These are phyloP conservation scores for Taxawa tesnikishii DNA, from an alignment of 2,329 filamentous ascomycete genomes.

Conservation along the genomic window DNA sequence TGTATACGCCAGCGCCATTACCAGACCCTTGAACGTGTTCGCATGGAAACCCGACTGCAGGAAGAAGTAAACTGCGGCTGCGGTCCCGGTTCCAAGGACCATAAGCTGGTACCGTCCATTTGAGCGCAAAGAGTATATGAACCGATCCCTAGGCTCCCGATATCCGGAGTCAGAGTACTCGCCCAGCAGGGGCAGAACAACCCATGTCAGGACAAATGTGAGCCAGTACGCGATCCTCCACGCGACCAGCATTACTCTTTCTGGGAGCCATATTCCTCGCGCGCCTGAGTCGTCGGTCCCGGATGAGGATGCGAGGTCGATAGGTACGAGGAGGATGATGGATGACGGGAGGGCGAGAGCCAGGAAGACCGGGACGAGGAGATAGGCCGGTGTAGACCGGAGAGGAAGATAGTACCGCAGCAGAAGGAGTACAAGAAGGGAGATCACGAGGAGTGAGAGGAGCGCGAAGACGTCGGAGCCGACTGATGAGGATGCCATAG, in stretches of 20 bases:
- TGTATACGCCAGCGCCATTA: constrained; percentile 91
- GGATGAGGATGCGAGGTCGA: constrained; percentile 83
- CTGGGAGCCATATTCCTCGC: constrained; percentile 78
- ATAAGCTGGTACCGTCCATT: constrained; percentile 86
- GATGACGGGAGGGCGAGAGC: constrained; percentile 86
- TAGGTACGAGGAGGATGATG: constrained; percentile 83
- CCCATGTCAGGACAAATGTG: constrained; percentile 89
- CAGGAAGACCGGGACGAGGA: constrained; percentile 86
- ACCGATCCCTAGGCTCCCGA: constrained; percentile 66
- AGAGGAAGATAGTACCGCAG: constrained; percentile 84
- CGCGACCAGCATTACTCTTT: constrained; percentile 65
- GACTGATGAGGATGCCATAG: constrained; percentile 48
- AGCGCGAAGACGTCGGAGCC: constrained; percentile 70
- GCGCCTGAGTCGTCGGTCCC: constrained; percentile 53
- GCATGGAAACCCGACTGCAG: constrained; percentile 55
- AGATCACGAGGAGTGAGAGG: constrained; percentile 61
- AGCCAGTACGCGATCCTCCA: constrained; percentile 98
- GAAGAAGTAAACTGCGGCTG: constrained; percentile 74
- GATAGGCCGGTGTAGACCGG: constrained; percentile 78
- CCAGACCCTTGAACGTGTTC: constrained; percentile 60
- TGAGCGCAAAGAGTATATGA: constrained; percentile 72
- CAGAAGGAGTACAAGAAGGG: constrained; percentile 66
- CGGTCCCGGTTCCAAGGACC: constrained; percentile 54
- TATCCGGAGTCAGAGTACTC: constrained; percentile 94
- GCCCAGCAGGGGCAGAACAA: constrained; percentile 81